Evolutionary conservation across 495 filamentous ascomycete genomes (phyloP), one percentile per base, ranked within the genome.

Genomic region (Daldinia grandis): DNA sequence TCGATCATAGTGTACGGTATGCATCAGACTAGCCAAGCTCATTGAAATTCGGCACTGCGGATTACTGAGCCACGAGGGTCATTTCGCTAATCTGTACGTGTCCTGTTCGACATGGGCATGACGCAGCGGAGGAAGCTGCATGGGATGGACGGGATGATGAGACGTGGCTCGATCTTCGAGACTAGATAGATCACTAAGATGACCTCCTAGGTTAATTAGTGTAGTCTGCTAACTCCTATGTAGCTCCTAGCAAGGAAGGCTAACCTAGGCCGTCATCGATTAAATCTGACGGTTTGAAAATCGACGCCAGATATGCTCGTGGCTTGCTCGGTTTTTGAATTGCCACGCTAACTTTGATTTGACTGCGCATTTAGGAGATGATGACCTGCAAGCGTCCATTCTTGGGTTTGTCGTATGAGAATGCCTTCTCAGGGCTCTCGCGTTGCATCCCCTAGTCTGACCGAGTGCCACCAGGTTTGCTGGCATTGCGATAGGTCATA

Each of bases 61-160:
- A 73, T 66, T 69, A 38, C 65, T 73, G 62, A 73, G 70, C 70
- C 62, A 73, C 70, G 57, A 69, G 38, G 47, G 56, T 73, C 62
- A 73, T 73, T 73, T 73, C 70, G 70, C 70, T 73, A 73, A 73
- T 73, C 70, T 73, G 65, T 73, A 65, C 38, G 65, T 58, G 65
- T 64, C 57, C 51, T 68, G 61, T 65, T 58, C 67, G 58, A 62
- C 61, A 65, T 68, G 70, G 70, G 44, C 28, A 73, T 72, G 70
- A 69, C 65, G 70, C 61, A 68, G 70, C n/a, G 33, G 28, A 69
- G 70, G 57, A 68, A 53, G 25, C 15, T n/a, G 49, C 49, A 53
- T 30, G 49, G 24, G 28, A 28, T 68, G 47, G 60, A 59, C 70
- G 61, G 65, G 61, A 68, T 66, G 65, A 53, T 73, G 65, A 73